Evolutionary conservation across 78 protist genomes (phyloP), one percentile per base, ranked within the genome.

Genomic region (Dictyostelium discoideum): DNA sequence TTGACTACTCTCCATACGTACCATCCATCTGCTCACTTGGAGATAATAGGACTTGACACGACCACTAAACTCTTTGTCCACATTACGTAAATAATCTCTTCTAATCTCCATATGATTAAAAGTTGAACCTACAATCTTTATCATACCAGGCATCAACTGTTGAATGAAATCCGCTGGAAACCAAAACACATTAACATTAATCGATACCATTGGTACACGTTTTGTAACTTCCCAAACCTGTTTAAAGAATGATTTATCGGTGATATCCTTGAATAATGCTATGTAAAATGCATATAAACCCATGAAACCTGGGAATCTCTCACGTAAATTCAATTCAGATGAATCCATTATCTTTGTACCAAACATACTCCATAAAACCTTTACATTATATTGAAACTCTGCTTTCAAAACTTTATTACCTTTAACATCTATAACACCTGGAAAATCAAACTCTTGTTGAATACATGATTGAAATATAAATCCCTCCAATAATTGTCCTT

Each of bases 11-110:
- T 93, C 97, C 85, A 90, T 93, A 73, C 94, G 93, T 2, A 92
- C 97, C 97, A 96, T 96, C 97, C 97, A 96, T 44, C 79, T n/a
- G n/a, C 87, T 46, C 0, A 83, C 88, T 50, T 85, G 96, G 6
- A 85, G 85, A 44, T 92, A 85, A 26, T 92, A 92, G 7, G 85
- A 78, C 29, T 84, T 85, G 39, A 92, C 96, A 77, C 96, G 92
- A 18, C 44, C 32, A 9, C 72, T 69, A 78, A 92, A 92, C 40
- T 92, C 92, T 4, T 50, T 73, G 22, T 92, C 96, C 1, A 92
- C 90, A 10, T 14, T 20, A 79, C 80, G 72, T 22, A 93, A 50
- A 78, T 94, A 87, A 5, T 87, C 93, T 5, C 50, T 37, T 73
- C 88, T 85, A 39, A 65, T 8, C 24, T 44, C 86, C 76, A 73